A percentile compares a stretch with the other conserved stretches of the same genome.
Evolutionary conservation across 192 early-diverging fungal genomes (phyloP).

Genomic region (Coemansia sp.): DNA sequence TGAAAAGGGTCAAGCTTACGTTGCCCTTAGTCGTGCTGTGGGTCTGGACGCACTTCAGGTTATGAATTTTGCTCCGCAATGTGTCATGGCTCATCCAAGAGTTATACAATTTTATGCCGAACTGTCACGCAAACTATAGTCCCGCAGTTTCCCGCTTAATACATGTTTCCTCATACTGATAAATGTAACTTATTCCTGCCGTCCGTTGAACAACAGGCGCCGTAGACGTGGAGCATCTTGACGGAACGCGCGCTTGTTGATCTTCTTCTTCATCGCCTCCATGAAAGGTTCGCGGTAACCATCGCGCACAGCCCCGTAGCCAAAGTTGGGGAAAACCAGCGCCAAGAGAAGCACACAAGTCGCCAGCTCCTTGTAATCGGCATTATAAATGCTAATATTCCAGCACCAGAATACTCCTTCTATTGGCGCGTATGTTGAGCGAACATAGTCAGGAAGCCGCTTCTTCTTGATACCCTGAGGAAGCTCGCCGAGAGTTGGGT

Average conservation of each 20-base stretch:
- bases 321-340: not conserved
- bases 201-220: not conserved
- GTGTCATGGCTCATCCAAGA: slow-evolving; percentile 73
- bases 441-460: not conserved
- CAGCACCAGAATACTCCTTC: not conserved
- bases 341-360: not conserved
- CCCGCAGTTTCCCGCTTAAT: not conserved
- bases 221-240: not conserved
- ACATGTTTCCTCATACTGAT: not conserved
- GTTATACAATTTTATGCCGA: slow-evolving; percentile 70
- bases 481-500: not conserved
- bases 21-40: slow-evolving; percentile 80
- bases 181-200: not conserved
- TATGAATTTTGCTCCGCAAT: slow-evolving; percentile 62
- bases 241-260: not conserved
- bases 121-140: slow-evolving; percentile 33
- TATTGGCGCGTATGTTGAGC: not conserved
- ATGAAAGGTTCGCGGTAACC: not conserved
- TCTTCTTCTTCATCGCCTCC: not conserved
- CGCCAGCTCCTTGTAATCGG: too few relatives aligned
- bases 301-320: not conserved
- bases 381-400: not conserved
- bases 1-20: slow-evolving; percentile 86
- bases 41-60: slow-evolving; percentile 72
- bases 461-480: not conserved